Evolutionary conservation across 352 stramenopile genomes (phyloP), one percentile per base, ranked within the genome.

Genomic region (Globisporangium barbulae): DNA sequence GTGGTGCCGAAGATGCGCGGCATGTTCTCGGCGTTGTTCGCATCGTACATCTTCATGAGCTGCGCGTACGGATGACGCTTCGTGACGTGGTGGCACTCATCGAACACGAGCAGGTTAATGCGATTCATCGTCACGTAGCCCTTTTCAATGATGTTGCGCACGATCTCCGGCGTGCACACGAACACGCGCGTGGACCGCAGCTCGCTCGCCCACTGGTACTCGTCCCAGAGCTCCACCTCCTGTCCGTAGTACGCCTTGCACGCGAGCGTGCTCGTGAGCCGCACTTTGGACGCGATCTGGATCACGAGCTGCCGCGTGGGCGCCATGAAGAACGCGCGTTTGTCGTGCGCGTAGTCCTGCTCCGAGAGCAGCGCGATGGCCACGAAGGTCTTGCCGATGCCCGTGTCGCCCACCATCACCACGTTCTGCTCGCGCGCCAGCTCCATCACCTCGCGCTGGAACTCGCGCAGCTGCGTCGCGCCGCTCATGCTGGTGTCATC

Each of bases 41-140:
- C 50, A 39, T 89, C 73, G 67, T 93, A 96, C 65, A 94, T 78
- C 52, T 90, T 91, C 44, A 96, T 90, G 19, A 97, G 72, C 45
- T 94, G 87, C 31, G 88, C 88, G 71, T 97, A 97, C 63, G 88
- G 88, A 39, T 97, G 89, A 53, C 88, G 88, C 71, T 96, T 96
- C 28, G 75, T 87, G 44, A 92, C 87, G 72, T 95, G 83, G 68
- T 97, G 90, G 69, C 90, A 97, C 72, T 97, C 90, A 68, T 97
- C 90, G 62, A 97, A 93, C 31, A 97, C 80, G 21, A 97, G 74
- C 63, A 97, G 47, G 65, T 93, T 94, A 69, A 94, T 90, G 53
- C 71, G 72, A 21, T 75, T 66, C 56, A 97, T 79, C 19, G 65
- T 73, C 57, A 97, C 75, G 71, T 94, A 96, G 12, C 88, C 90